These are phyloP conservation scores for Pyropia yezoensis DNA, from an alignment of 23 red algal species.

Conservation along the genomic window DNA sequence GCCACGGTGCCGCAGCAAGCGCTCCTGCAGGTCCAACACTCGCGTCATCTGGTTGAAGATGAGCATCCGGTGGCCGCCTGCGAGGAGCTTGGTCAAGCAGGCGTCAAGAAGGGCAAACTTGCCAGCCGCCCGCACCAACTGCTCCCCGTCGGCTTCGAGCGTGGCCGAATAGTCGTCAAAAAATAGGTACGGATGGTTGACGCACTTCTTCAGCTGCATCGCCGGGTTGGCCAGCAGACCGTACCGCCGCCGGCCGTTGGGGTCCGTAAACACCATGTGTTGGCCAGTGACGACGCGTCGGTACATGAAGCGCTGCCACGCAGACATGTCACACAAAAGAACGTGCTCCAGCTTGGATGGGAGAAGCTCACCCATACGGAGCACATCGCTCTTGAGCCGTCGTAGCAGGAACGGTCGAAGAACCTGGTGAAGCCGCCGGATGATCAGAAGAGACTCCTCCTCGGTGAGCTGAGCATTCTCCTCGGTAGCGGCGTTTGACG, in stretches of 20 bases:
- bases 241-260: constrained; percentile 69
- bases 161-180: constrained; percentile 41
- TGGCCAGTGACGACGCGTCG: constrained; percentile 56
- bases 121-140: constrained; percentile 74
- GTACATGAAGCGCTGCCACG: constrained; percentile 90
- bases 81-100: constrained; percentile 80
- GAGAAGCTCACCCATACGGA: constrained; percentile 86
- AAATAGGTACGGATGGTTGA: constrained; percentile 98
- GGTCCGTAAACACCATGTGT: constrained; percentile 81
- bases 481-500: constrained; percentile 27
- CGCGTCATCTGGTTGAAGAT: constrained; percentile 99
- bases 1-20: constrained; percentile 64
- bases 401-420: constrained; percentile 90
- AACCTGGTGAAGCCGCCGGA: constrained; percentile 90
- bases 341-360: constrained; percentile 89
- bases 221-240: constrained; percentile 81
- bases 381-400: constrained; percentile 82
- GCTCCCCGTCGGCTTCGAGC: constrained; percentile 40
- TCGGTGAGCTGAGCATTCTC: constrained; percentile 82
- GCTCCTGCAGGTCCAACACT: constrained; percentile 93
- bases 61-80: constrained; percentile 80
- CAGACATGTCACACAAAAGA: constrained; percentile 94
- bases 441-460: constrained; percentile 92
- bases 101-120: constrained; percentile 97
- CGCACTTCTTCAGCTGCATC: constrained; percentile 91